Base-by-base conservation (phyloP, 2,329 filamentous ascomycete species). In the Sporothrix globosa region DNA sequence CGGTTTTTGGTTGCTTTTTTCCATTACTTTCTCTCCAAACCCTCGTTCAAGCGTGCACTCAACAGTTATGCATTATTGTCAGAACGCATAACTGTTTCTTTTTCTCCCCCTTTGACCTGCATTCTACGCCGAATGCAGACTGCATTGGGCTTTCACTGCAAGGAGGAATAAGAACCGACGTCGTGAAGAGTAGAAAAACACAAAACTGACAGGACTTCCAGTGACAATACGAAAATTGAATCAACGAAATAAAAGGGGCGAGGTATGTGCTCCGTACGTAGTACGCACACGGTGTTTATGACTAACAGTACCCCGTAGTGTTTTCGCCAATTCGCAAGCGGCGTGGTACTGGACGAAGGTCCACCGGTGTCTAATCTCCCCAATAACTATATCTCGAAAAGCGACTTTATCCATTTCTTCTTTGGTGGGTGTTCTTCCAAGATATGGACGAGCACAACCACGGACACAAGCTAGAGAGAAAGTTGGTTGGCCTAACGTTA, bases 91-190 rank as follows among this genome's bases (percentile, higher is more conserved):
- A 44, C 4, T 13, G 1, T 48, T 50, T 24, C 46, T 53, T 52
- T 66, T 66, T 66, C 27, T 53, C 63, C n/a, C 63, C 44, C 21
- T 30, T 48, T 30, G 21, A 19, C 60, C 52, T 66, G 17, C 44
- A 27, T 41, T n/a, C n/a, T 52, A n/a, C 27, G 7, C 46, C 30
- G 39, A 63, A 63, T 46, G 39, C 63, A 50, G 44, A 13, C 44
- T 30, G 21, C 24, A n/a, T 27, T 21, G 34, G n/a, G 41, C 39
- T 9, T 17, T 63, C n/a, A 48, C 39, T 48, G 41, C 41, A 63
- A 48, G 24, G 41, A 17, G 60, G 41, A 39, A 48, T n/a, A 48
- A 63, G 41, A 27, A 50, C 13, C 7, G 10, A 21, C 48, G 34
- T n/a, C 7, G 24, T n/a, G 21, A 34, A 54, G 4, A 53, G 21